Base-by-base conservation (phyloP, 768 basidiomycete species). In the Tricholomella constricta region DNA sequence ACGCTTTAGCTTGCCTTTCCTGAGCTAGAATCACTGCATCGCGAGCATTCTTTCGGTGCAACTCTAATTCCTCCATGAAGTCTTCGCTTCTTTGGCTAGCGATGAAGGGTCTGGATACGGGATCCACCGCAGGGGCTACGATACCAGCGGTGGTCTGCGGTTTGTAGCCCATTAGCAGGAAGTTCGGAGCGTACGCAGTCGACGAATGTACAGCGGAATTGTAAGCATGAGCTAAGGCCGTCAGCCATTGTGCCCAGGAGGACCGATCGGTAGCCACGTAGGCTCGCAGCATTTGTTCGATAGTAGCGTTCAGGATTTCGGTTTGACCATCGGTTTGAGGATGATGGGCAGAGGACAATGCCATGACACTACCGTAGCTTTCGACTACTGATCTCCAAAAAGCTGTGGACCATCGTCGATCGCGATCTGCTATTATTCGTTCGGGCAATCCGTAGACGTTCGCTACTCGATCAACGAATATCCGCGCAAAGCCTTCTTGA, bases 271-370 rank as follows among this genome's bases (percentile, higher is more conserved):
- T n/a, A n/a, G n/a, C n/a, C n/a, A n/a, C n/a, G n/a, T n/a, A n/a
- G n/a, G n/a, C n/a, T n/a, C n/a, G n/a, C n/a, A n/a, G n/a, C n/a
- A n/a, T n/a, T n/a, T n/a, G 59, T 54, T 71, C 67, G 1, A 71
- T 55, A 1, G 43, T 57, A 1, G 64, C 63, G 41, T 71, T 72
- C 0, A 69, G 42, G 11, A 63, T 54, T 58, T 74, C 67, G 0
- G 65, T 60, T 19, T 60, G 59, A 0, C n/a, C n/a, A n/a, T n/a
- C n/a, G n/a, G n/a, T n/a, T n/a, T n/a, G n/a, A n/a, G n/a, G n/a
- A n/a, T n/a, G 76, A 42, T 72, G 66, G 0, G 68, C 56, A 0
- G 70, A 70, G 2, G 74, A 67, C 0, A 72, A 41, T 3, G 55
- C 57, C 45, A 56, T 48, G 2, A 48, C 20, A 4, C 59, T 54